Base-by-base conservation (phyloP, 2,329 filamentous ascomycete species). In the Thelonectria olida region DNA sequence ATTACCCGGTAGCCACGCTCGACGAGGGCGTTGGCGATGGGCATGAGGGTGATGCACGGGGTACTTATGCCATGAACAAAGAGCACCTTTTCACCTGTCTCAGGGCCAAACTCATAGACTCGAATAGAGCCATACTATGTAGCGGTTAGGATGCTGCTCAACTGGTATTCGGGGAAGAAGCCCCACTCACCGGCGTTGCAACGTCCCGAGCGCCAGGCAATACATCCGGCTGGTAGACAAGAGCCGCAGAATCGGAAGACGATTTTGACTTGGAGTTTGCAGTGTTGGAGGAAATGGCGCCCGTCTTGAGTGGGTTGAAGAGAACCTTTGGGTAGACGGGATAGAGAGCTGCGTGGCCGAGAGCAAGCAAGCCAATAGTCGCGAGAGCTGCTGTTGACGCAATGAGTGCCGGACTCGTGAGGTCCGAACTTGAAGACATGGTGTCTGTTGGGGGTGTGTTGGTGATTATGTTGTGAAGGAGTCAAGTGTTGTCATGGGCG, bases 31-130 rank as follows among this genome's bases (percentile, higher is more conserved):
- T 88, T 81, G 25, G 92, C 91, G 31, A 96, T 76, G 44, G 84
- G 85, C 23, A 85, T 84, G 15, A 96, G 81, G 2, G 91, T 89
- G 68, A 94, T 85, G 74, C 90, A 93, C 0, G 92, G 90, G 0
- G 92, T 96, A 62, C 89, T 92, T 73, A 96, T 95, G 44, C 93
- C 93, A 74, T 96, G 93, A 8, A 97, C 82, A 31, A 96, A 82
- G 15, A 96, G 77, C 5, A 96, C 88, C 70, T 91, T 94, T 45
- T 85, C 83, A 7, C 93, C 93, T 54, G 86, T 77, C 51, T 88
- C 84, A 1, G 92, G 90, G 1, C 93, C 93, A 79, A 90, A 96
- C 79, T 96, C 93, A 73, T 96, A 96, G 20, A 92, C 90, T 36
- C 91, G 83, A 55, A 93, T 88, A 31, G 82, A 88, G 50, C 93